Base-by-base conservation (phyloP, 495 filamentous ascomycete species). In the Xylaria nigripes region DNA sequence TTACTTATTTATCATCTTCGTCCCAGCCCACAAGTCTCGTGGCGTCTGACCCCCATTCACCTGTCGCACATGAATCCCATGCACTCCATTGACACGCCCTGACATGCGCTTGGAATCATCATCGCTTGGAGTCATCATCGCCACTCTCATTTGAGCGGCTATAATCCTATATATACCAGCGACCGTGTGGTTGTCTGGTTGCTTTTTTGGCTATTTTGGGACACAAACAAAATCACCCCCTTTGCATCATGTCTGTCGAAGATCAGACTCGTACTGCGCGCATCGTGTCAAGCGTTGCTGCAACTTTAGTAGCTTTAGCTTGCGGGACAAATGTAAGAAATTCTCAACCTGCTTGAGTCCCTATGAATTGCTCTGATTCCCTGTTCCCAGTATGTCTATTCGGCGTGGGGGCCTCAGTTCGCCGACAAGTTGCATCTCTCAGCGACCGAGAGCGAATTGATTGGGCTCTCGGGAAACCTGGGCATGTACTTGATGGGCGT, bases 371-470 rank as follows among this genome's bases (percentile, higher is more conserved):
- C 50, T 49, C 36, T 40, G 36, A 34, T 44, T 4, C 49, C 55
- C 42, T 50, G 54, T 55, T 29, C 29, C 7, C 21, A 95, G 90
- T 98, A 98, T 81, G 94, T 91, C 58, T 98, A 96, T 65, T 96
- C 90, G 50, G 94, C 93, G 71, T 98, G 94, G 90, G 92, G 86
- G 24, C 93, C 93, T 15, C 90, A 95, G 68, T 96, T 96, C 61
- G 90, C 90, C 22, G 83, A 90, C 55, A 81, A 77, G 54, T 76
- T 98, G 69, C 81, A 86, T 69, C 82, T 97, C 48, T 89, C 89
- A 2, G 86, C 93, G 22, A 97, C 90, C 23, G 80, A 95, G 69
- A 87, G 78, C 70, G 96, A 97, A 68, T 64, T 96, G 53, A 94
- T 98, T 61, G 92, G 92, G 22, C 77, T 82, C 3, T 83, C 86